Evolutionary conservation across 257 asterid species (phyloP), one percentile per base, ranked within the genome.

Genomic region (Nicotiana otophora): DNA sequence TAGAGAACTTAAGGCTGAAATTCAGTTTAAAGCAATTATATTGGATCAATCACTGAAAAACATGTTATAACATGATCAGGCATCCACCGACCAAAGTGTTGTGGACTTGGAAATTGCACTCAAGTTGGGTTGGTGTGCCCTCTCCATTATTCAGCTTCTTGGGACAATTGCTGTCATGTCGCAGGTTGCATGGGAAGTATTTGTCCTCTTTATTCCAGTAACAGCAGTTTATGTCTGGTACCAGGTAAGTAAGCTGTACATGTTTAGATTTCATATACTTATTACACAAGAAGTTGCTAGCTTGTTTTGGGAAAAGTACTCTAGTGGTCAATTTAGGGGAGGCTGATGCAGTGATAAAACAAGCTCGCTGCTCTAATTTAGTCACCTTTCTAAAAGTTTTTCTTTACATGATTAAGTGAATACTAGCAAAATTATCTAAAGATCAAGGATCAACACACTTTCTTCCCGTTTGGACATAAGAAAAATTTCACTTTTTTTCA

Each of bases 121-220:
- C 90, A 93, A 33, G 84, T 84, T 95, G 83, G 97, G 98, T 7
- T 95, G 97, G 99, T 93, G 97, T 78, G 99, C 99, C 28, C 94
- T 93, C 90, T 93, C 98, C 14, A 87, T 93, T 17, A 92, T 95
- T 84, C 97, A 91, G 90, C 89, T 93, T 82, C 95, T 95, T 11
- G 98, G 98, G 70, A 95, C 99, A 55, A 86, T 93, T 81, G 93
- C 93, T 16, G 99, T 95, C 65, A 95, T 95, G 99, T 95, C 98
- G 74, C 98, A 93, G 87, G 99, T 89, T 34, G 98, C 99, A 48
- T 95, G 99, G 99, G 99, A 95, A 92, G 98, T 95, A 12, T 91
- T 95, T 60, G 91, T 84, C 87, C 89, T 95, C 89, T 93, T 95
- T 89, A 95, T 95, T 89, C 99, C 99, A 16, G 93, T 93, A 36